Percentiles rank a stretch among this genome's conserved stretches.
phyloP scores from a whole-genome alignment of 192 early-diverging fungal genomes.

The Gamsiella multidivaricata region DNA sequence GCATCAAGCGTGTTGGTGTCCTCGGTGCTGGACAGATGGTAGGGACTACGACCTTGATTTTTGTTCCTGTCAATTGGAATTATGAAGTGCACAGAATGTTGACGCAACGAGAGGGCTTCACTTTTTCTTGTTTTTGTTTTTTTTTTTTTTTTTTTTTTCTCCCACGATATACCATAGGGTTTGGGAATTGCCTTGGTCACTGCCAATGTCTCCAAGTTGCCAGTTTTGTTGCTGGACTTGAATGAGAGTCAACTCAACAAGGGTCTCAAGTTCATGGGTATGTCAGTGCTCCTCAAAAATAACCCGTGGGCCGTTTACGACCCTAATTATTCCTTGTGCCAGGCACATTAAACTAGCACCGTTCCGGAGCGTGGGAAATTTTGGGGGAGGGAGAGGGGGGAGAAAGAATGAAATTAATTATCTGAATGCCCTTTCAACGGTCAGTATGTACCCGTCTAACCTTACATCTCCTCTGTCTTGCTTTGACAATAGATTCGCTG shows the following conservation, averaged over 20 bases:
- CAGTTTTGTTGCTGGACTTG: slow-evolving; percentile 85
- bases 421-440: slow-evolving; percentile 26
- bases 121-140: too few species aligned
- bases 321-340: too few species aligned
- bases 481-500: slow-evolving; percentile 71
- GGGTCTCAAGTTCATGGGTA: slow-evolving; percentile 87
- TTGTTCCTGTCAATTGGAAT: too few species aligned
- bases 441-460: not conserved
- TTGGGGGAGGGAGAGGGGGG: not conserved
- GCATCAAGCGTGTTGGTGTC: slow-evolving; percentile 74
- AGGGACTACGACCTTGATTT: not conserved
- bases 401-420: not conserved
- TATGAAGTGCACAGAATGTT: too few species aligned
- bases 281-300: not conserved
- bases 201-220: slow-evolving; percentile 82
- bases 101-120: too few species aligned
- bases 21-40: slow-evolving; percentile 97
- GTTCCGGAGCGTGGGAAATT: slow-evolving; percentile 9
- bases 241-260: slow-evolving; percentile 80
- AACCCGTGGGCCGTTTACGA: too few species aligned
- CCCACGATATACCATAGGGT: slow-evolving; percentile 47
- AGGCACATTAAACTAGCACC: too few species aligned
- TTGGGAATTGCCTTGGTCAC: slow-evolving; percentile 92
- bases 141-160: not conserved
- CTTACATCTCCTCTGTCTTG: not conserved